Base-by-base conservation (phyloP, 1,284 basidiomycete genomes). In the Trametes pubescens region DNA sequence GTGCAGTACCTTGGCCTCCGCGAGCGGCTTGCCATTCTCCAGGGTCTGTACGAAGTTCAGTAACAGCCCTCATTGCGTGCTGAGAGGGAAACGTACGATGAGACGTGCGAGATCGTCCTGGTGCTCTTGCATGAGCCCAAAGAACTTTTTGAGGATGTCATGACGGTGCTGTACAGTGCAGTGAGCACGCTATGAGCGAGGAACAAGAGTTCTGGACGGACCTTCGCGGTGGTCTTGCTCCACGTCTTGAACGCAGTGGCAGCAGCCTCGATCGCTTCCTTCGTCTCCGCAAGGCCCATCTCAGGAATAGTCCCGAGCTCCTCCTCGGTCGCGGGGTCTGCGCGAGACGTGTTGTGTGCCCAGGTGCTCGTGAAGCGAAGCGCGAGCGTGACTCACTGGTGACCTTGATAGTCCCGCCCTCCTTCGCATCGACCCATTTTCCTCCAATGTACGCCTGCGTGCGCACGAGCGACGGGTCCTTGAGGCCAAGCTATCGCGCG, bases 1-100 rank as follows among this genome's bases (percentile, higher is more conserved):
- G 6, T 26, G 24, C 10, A 7, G 22, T 66, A 90, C 92, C 82
- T 92, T 91, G 24, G 87, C 93, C 70, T 98, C 95, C 0, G 81
- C 79, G 57, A 96, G 80, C 4, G 94, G 84, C 81, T 98, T 98
- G 43, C 96, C 96, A 71, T 98, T 98, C 80, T 98, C 96, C 65
- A 94, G 80, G 6, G 94, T 95, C 92, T 95, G 57, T n/a, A 26
- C n/a, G 21, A n/a, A 14, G 34, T 16, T 46, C 52, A 49, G 10
- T 2, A 22, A 0, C 13, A 38, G 37, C 18, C 3, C 40, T 4
- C 16, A 16, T 4, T 14, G 18, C 38, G 32, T 11, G 16, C 35
- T 9, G 8, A 44, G 38, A n/a, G 60, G n/a, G 16, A 13, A 21
- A 72, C 88, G 69, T 64, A 92, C 92, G 67, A 96, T 93, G 59